These are phyloP conservation scores for Goniomonas avonlea DNA, from an alignment of 78 protist species.

Conservation along the genomic window DNA sequence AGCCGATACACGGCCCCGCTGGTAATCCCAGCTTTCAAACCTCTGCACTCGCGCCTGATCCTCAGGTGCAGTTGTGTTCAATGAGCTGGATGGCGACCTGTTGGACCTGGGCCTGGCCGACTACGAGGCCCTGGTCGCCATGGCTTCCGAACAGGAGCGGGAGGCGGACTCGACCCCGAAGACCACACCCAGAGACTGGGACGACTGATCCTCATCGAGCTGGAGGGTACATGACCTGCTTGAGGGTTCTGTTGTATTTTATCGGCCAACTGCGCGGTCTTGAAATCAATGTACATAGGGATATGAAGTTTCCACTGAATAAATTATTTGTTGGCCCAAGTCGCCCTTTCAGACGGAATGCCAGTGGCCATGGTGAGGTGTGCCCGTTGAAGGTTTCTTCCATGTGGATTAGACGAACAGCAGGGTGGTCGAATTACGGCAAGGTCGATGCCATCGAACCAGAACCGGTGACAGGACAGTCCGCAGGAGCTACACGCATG, in stretches of 20 bases:
- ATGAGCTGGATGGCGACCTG: too few species aligned
- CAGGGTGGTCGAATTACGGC: neutral
- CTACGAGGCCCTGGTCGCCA: too few species aligned
- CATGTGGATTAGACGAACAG: neutral
- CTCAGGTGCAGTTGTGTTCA: too few species aligned
- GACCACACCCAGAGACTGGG: too few species aligned
- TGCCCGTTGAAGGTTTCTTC: neutral
- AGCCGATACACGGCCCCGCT: too few species aligned
- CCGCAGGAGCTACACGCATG: neutral
- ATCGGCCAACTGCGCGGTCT: neutral
- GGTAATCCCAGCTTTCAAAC: too few species aligned
- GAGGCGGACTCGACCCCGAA: too few species aligned
- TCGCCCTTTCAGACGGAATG: neutral
- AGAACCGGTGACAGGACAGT: neutral
- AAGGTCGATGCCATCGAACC: neutral
- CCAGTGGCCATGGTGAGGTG: neutral
- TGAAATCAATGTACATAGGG: neutral
- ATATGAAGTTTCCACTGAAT: neutral
- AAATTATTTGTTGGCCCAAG: neutral
- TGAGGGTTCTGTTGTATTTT: neutral
- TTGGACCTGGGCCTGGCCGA: too few species aligned
- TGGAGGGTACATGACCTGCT: too few species aligned
- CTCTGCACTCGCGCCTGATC: too few species aligned
- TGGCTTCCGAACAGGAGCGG: too few species aligned
- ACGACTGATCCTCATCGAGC: too few species aligned